Conservation (phyloP, 169 alveolate species). For the Cryptosporidium canis region DNA sequence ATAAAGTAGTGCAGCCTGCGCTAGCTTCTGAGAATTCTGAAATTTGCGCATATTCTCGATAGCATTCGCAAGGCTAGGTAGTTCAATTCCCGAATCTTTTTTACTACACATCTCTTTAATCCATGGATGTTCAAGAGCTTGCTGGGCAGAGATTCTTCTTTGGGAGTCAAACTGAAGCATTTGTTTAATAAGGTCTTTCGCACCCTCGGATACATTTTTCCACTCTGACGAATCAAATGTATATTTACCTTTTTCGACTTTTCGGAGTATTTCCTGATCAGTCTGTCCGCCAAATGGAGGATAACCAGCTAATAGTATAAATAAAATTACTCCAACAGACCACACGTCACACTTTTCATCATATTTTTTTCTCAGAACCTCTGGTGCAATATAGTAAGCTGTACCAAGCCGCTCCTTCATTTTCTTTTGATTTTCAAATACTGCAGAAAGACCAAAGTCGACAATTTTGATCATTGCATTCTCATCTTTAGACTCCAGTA, state of each 20-base stretch:
- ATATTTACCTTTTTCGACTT: constrained; percentile 87
- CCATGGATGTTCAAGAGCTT: constrained; percentile 92
- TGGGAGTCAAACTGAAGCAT: constrained; percentile 88
- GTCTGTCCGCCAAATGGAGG: constrained; percentile 93
- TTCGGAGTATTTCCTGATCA: constrained; percentile 88
- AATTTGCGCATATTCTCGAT: constrained; percentile 85
- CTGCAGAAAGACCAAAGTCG: constrained; percentile 91
- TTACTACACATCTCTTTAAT: constrained; percentile 79
- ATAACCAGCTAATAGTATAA: constrained; percentile 81
- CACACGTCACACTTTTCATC: constrained; percentile 91
- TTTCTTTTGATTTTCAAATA: constrained; percentile 77
- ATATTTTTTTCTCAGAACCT: constrained; percentile 85
- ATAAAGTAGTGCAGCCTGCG: constrained; percentile 87
- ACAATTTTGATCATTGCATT: constrained; percentile 81
- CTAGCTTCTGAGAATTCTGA: constrained; percentile 85
- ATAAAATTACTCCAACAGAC: constrained; percentile 90
- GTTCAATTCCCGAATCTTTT: constrained; percentile 78
- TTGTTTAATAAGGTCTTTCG: constrained; percentile 88
- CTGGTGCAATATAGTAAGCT: constrained; percentile 89
- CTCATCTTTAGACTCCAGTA: constrained; percentile 78
- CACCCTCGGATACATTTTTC: constrained; percentile 89
- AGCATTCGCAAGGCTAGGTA: constrained; percentile 82
- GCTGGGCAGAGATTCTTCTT: constrained; percentile 89
- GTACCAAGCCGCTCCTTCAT: constrained; percentile 89
- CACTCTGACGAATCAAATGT: constrained; percentile 84